Evolutionary conservation across 768 basidiomycete species (phyloP), one percentile per base, ranked within the genome.

Genomic region (Boletus rufocinnamomeus): DNA sequence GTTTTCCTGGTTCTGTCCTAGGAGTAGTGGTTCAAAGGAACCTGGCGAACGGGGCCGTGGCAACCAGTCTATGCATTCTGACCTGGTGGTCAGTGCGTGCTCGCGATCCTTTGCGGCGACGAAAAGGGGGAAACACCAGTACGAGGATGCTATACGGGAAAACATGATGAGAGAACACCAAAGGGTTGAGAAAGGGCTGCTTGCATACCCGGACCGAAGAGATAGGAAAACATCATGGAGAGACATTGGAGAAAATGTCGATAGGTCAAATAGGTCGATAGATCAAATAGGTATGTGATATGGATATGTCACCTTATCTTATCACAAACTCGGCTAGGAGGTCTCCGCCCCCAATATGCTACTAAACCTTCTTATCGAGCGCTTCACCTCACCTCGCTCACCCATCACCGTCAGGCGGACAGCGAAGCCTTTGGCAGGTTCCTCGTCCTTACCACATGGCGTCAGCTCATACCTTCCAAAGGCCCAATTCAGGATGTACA

Each of bases 401-500:
- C 95, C 95, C 95, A 98, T 98, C 30, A 91, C 81, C n/a, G 93
- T 96, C 70, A 96, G 62, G 54, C 80, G 77, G 25, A 93, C 63
- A 30, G 78, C 75, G 5, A 72, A 78, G 13, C 63, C 69, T 1
- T 66, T 2, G 7, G 38, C 68, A 23, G 63, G 64, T n/a, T 69
- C 63, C 50, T 35, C 60, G 64, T 50, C 54, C 6, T 58, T 53
- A n/a, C 73, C 72, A 1, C 71, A 71, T 38, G 71, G 76, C 13
- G 86, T 80, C 41, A 88, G 73, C 28, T 94, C 91, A 69, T 83
- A 87, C 41, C 95, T 83, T 16, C 92, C 92, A 75, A 97, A 98
- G 8, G 95, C 94, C 93, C 93, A 98, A 69, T 98, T 98, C 58
- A 96, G 65, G 58, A 94, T 89, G 68, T 80, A 70, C 61, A 74